Evolutionary conservation across 2,329 filamentous ascomycete species (phyloP), one percentile per base, ranked within the genome.

Genomic region (Xylariaceae sp.): DNA sequence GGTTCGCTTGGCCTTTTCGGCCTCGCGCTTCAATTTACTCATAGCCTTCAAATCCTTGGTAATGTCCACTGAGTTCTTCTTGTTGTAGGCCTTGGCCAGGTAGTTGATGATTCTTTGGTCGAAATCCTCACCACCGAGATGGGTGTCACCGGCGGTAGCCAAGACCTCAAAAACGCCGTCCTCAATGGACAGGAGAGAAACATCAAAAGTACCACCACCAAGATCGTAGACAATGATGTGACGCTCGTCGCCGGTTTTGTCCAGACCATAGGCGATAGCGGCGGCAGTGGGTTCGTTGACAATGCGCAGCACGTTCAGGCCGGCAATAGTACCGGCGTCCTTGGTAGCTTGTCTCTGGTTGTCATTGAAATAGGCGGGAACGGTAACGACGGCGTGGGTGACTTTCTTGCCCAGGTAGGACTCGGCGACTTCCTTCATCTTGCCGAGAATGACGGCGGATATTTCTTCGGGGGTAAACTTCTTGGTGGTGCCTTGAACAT

Each of bases 11-110:
- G 95, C 95, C 88, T 97, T 97, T 80, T 99, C 95, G 68, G 95
- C 93, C 79, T 98, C 95, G 71, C 95, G 93, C 91, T 98, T 98
- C 70, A 99, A 87, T 83, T 98, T 99, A 81, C 93, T 91, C 93
- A 98, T 98, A 66, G 93, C 89, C 90, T 97, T 97, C 65, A 89
- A 80, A 74, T 98, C 92, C 84, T 96, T 96, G 80, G 88, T 90
- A 74, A 98, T 86, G 69, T 99, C 92, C 67, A 96, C 91, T 69
- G 78, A 80, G 83, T 97, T 85, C 86, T 97, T 95, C 89, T 97
- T 97, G 89, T 98, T 98, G 88, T 96, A 98, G 70, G 85, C 82
- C 89, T 98, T 97, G 82, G 89, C 88, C 74, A 98, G 91, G 87
- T 93, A 85, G 84, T 90, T 91, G 82, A 98, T 96, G 77, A 98